Evolutionary conservation across 2,329 filamentous ascomycete genomes (phyloP).

Genomic region (Rhynchosporium secalis): DNA sequence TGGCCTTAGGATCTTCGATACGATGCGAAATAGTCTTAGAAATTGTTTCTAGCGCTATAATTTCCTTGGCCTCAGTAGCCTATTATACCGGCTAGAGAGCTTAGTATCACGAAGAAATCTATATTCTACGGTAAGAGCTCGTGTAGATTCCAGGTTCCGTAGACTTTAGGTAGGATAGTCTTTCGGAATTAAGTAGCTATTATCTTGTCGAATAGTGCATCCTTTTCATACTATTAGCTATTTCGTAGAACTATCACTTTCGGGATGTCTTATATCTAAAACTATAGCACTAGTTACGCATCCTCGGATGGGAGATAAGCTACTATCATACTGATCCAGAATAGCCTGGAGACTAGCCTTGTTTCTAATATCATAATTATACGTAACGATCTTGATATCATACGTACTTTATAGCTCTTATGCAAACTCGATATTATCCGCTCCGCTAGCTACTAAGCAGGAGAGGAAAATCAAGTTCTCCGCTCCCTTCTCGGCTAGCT

Average conservation of each 20-base stretch:
- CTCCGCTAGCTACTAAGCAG: slow-evolving; percentile 20
- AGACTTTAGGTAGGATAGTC: slow-evolving; percentile 38
- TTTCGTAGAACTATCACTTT: not conserved
- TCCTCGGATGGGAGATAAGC: slow-evolving; percentile 26
- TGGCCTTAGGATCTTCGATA: not conserved
- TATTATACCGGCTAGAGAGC: slow-evolving; percentile 37
- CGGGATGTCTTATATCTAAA: slow-evolving; percentile 3
- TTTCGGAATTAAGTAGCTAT: not conserved
- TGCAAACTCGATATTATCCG: not conserved
- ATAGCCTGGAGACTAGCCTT: slow-evolving; percentile 32
- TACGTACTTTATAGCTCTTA: slow-evolving; percentile 11
- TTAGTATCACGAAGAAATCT: slow-evolving; percentile 45
- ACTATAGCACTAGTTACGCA: slow-evolving; percentile 49
- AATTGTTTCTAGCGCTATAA: slow-evolving; percentile 36
- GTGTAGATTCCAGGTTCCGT: slow-evolving; percentile 28
- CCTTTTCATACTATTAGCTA: not conserved
- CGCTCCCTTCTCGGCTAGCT: slow-evolving; percentile 28
- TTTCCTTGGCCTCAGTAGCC: slow-evolving; percentile 19
- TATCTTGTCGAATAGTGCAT: slow-evolving; percentile 10
- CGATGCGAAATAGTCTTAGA: slow-evolving; percentile 19
- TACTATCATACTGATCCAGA: slow-evolving; percentile 31
- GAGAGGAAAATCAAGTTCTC: slow-evolving; percentile 32
- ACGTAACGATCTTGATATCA: not conserved
- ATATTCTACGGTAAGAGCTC: slow-evolving; percentile 28
- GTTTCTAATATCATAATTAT: slow-evolving; percentile 49